Evolutionary conservation across 2,329 filamentous ascomycete genomes (phyloP).

Genomic region (Alternaria gaisen): DNA sequence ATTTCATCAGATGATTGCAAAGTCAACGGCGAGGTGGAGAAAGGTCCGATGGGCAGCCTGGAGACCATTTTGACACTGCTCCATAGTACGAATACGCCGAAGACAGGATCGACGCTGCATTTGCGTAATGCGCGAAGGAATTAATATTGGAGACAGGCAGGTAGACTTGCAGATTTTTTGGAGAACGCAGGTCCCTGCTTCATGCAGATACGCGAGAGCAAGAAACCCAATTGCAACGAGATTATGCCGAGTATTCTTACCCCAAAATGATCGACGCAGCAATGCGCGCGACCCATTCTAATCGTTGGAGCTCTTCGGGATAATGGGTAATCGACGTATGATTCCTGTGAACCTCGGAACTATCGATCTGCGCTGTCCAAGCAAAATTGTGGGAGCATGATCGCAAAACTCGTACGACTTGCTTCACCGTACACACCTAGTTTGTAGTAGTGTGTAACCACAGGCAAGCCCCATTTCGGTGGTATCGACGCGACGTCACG

Average conservation of each 20-base stretch:
- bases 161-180: not conserved
- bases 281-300: not conserved
- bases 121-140: not conserved
- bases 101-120: not conserved
- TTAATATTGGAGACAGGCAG: not conserved
- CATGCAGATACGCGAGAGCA: not conserved
- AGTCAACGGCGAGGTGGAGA: not conserved
- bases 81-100: not conserved
- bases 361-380: not conserved
- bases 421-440: not conserved
- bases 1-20: not conserved
- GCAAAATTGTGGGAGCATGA: not conserved
- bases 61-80: not conserved
- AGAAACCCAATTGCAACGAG: not conserved
- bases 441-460: not conserved
- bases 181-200: not conserved
- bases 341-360: not conserved
- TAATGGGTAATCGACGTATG: not conserved
- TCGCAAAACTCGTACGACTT: not conserved
- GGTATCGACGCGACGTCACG: not conserved
- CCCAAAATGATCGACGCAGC: not conserved
- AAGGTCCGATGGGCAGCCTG: not conserved
- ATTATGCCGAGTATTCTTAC: not conserved
- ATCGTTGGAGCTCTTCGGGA: not conserved
- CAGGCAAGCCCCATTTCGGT: not conserved